phyloP scores from a whole-genome alignment of 1,284 basidiomycete species.

The Anthracocystis setariae region DNA sequence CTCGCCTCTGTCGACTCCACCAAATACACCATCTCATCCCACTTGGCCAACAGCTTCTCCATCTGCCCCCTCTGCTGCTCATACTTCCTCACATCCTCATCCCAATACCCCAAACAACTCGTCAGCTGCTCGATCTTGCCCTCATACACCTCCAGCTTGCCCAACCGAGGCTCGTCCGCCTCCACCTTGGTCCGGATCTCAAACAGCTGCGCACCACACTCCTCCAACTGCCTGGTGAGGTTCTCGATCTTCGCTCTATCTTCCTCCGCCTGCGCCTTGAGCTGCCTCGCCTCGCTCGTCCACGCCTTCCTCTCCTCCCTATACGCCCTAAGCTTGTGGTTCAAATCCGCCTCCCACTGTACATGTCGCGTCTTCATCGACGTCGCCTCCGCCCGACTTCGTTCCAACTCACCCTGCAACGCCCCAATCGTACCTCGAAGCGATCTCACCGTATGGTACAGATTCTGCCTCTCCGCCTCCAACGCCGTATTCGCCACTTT shows the following conservation, averaged over 20 bases:
- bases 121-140: constrained; percentile 49
- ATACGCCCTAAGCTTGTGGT: constrained; percentile 61
- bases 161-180: constrained; percentile 45
- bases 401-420: constrained; percentile 36
- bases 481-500: constrained; percentile 60
- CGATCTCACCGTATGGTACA: constrained; percentile 58
- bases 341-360: constrained; percentile 63
- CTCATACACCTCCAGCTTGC: constrained; percentile 52
- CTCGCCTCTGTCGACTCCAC: constrained; percentile 52
- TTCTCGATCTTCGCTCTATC: constrained; percentile 23
- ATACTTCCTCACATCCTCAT: constrained; percentile 55
- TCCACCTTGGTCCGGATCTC: constrained; percentile 51
- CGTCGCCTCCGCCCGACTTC: constrained; percentile 51
- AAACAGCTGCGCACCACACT: constrained; percentile 56
- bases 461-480: constrained; percentile 66
- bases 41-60: constrained; percentile 53
- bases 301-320: constrained; percentile 63
- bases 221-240: constrained; percentile 46
- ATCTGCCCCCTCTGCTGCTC: constrained; percentile 60
- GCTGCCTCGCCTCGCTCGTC: constrained; percentile 47
- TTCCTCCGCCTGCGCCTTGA: constrained; percentile 55
- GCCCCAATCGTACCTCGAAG: constrained; percentile 47
- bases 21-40: constrained; percentile 58
- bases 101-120: constrained; percentile 55
- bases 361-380: constrained; percentile 54